These are phyloP conservation scores for Gardenia jasminoides DNA, from an alignment of 257 asterid species.

Conservation along the genomic window DNA sequence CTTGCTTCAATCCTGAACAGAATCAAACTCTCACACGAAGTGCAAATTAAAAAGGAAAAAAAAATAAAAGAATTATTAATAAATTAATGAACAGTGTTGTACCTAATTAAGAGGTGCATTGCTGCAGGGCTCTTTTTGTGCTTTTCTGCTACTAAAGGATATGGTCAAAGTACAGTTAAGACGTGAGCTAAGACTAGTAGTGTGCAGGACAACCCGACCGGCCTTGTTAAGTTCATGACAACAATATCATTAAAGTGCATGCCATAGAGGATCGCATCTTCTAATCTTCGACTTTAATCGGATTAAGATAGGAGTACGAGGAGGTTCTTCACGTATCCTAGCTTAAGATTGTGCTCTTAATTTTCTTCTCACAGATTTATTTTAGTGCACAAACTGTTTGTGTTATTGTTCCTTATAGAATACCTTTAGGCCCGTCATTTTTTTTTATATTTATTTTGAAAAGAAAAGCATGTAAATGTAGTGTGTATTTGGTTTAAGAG, in stretches of 20 bases:
- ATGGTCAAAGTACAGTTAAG: conserved; percentile 6
- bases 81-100: not conserved
- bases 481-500: no score
- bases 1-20: not conserved
- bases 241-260: not conserved
- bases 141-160: not conserved
- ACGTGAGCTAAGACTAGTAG: not conserved
- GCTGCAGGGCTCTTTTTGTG: not conserved
- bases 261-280: not conserved
- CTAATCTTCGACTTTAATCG: conserved; percentile 15
- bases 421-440: no score
- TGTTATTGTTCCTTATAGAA: no score
- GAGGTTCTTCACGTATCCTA: not conserved
- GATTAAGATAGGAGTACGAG: conserved; percentile 19
- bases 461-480: no score
- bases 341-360: not conserved
- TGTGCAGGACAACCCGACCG: conserved; percentile 31
- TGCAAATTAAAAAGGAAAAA: not conserved
- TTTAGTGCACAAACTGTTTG: no score
- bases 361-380: not conserved
- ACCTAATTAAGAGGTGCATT: conserved; percentile 17
- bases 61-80: no score
- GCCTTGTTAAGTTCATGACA: conserved; percentile 14
- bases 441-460: no score
- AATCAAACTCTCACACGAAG: not conserved